Conservation (phyloP, 2,329 filamentous ascomycete species). For the Aspergillus terreus region DNA sequence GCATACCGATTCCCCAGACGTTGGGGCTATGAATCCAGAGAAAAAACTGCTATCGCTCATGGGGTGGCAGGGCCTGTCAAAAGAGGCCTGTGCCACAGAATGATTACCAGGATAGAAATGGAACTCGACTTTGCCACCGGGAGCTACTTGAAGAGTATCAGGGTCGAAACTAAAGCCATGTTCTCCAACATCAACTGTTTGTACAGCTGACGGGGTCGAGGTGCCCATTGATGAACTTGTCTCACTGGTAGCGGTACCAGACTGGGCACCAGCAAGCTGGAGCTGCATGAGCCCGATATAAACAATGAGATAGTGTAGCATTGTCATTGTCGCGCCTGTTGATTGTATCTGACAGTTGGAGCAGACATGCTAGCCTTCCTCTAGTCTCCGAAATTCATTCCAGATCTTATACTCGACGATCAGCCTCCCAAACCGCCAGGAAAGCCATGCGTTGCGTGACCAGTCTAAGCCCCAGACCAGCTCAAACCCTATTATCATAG, state of each 20-base stretch:
- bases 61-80: conserved; percentile 49
- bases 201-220: conserved; percentile 12
- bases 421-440: too few species aligned
- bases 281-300: neutral
- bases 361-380: neutral
- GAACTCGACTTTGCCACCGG: conserved; percentile 51
- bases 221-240: conserved; percentile 3
- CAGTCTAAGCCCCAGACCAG: too few species aligned
- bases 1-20: conserved; percentile 2
- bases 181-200: conserved; percentile 44
- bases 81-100: conserved; percentile 49
- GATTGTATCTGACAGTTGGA: neutral
- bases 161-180: conserved; percentile 44
- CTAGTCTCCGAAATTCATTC: too few species aligned
- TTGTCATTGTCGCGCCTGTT: neutral
- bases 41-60: conserved; percentile 42
- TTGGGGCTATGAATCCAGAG: conserved; percentile 39
- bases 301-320: neutral
- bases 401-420: too few species aligned
- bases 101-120: conserved; percentile 52
- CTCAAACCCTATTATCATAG: too few species aligned
- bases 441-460: too few species aligned
- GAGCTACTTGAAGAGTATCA: conserved; percentile 40
- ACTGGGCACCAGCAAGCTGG: neutral
- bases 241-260: neutral